Conservation (phyloP, 2,329 filamentous ascomycete genomes). For the Aspergillus aculeatinus region DNA sequence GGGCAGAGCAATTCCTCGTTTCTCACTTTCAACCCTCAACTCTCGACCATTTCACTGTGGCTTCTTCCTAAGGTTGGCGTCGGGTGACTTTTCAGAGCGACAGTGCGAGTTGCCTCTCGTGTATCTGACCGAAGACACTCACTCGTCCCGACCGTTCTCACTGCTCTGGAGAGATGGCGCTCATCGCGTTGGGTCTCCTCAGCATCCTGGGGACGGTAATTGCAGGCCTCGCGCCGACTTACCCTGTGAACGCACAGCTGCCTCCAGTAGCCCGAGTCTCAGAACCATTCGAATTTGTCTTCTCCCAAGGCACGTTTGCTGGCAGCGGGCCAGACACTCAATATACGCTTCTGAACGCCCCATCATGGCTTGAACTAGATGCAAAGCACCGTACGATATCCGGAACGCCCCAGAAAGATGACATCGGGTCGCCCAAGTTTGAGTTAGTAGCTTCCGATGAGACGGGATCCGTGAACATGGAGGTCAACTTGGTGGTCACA, state of each 20-base stretch:
- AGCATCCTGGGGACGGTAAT: slow-evolving; percentile 28
- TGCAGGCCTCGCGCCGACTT: slow-evolving; percentile 49
- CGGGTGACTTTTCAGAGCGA: slow-evolving; percentile 2
- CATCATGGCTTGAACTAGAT: slow-evolving; percentile 74
- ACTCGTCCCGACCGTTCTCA: slow-evolving; percentile 10
- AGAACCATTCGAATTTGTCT: slow-evolving; percentile 48
- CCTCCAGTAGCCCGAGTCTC: slow-evolving; percentile 73
- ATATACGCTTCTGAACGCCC: slow-evolving; percentile 66
- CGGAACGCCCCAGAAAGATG: slow-evolving; percentile 63
- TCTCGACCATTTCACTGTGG: slow-evolving; percentile 14
- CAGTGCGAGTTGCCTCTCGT: slow-evolving; percentile 18
- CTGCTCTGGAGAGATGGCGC: slow-evolving; percentile 27
- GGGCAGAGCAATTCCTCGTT: slow-evolving; percentile 22
- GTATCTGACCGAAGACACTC: slow-evolving; percentile 13
- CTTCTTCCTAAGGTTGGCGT: slow-evolving; percentile 9
- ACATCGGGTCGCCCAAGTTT: slow-evolving; percentile 61
- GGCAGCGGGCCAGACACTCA: slow-evolving; percentile 57
- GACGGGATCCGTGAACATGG: slow-evolving; percentile 62
- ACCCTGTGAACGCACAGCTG: slow-evolving; percentile 81
- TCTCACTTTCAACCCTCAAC: slow-evolving; percentile 10
- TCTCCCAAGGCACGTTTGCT: slow-evolving; percentile 64
- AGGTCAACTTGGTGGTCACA: slow-evolving; percentile 70
- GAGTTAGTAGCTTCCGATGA: slow-evolving; percentile 68
- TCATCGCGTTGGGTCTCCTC: slow-evolving; percentile 27
- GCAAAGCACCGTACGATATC: slow-evolving; percentile 63